These are phyloP conservation scores for Vigna hirtella DNA, from an alignment of 306 rosid species.

Conservation along the genomic window DNA sequence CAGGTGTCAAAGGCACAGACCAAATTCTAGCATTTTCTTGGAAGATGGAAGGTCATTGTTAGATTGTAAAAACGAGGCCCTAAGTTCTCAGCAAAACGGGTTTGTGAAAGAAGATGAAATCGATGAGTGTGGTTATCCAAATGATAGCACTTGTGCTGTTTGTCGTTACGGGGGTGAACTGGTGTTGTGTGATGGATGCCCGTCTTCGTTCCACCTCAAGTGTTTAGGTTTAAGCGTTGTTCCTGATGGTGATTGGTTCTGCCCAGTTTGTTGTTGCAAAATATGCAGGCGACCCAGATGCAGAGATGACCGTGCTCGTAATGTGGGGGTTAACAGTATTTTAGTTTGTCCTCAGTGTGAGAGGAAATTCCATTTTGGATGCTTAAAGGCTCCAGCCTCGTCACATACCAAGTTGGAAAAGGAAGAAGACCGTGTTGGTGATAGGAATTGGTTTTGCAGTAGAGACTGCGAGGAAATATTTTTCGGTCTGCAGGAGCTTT, in stretches of 20 bases:
- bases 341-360: conserved; percentile 67
- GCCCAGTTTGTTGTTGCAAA: conserved; percentile 70
- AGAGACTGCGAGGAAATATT: conserved; percentile 52
- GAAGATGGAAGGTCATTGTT: conserved; percentile 66
- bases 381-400: conserved; percentile 37
- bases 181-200: conserved; percentile 66
- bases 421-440: background rate
- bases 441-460: conserved; percentile 57
- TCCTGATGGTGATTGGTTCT: conserved; percentile 69
- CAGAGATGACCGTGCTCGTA: conserved; percentile 7
- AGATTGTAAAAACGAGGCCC: conserved; percentile 53
- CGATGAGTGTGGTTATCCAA: background rate
- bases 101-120: background rate
- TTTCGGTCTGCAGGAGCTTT: conserved; percentile 44
- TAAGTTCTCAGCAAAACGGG: background rate
- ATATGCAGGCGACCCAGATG: conserved; percentile 45
- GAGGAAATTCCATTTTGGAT: conserved; percentile 53
- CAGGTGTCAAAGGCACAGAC: conserved; percentile 63
- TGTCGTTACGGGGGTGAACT: conserved; percentile 68
- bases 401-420: background rate
- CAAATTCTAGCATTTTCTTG: conserved; percentile 59
- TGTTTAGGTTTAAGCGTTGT: conserved; percentile 56
- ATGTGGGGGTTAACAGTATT: background rate
- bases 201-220: conserved; percentile 56
- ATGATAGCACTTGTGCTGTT: conserved; percentile 53